Evolutionary conservation across 176 grass and related monocot genomes (phyloP), one percentile per base, ranked within the genome.

Genomic region (Cenchrus americanus): DNA sequence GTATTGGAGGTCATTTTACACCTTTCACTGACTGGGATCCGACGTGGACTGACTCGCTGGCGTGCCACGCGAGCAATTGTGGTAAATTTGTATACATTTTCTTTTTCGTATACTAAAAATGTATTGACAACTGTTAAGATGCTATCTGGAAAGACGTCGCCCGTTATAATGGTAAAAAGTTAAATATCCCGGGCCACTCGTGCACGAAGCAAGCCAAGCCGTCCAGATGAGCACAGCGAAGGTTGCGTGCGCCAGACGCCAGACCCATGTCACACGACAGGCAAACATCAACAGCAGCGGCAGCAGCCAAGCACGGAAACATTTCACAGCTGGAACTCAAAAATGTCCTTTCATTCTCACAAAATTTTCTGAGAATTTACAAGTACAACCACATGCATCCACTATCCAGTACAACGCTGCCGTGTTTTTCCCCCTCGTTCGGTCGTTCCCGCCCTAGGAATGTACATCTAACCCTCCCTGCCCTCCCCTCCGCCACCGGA

Each of bases 291-390:
- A 17, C 4, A 18, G 23, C 17, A 7, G 24, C 49, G 13, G 2
- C 49, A 21, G 2, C 72, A 40, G 9, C 49, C 1, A 18, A 4
- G 10, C 2, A 4, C 12, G 0, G 0, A 40, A 2, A 2, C 12
- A 10, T 46, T 78, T 53, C 37, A 70, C 47, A 60, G 7, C 18
- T 65, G 87, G 24, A 87, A 84, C 65, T 81, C 58, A 90, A 87
- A 87, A 81, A 90, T 71, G 81, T 82, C 64, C 69, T 82, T 84
- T 87, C 85, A 94, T 88, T 94, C 88, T 80, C 86, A 89, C 92
- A 94, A 94, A 91, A 87, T 78, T 91, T 87, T 78, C 69, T 81
- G 75, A 83, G 84, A 94, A 89, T 94, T 91, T 91, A 91, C 92
- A 94, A 73, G 80, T 86, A 94, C 83, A 94, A 77, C 78, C 62